A percentile compares a stretch with the other conserved stretches of the same genome.
These are phyloP conservation scores for Scedosporium dehoogii DNA, from an alignment of 2,329 filamentous ascomycete genomes.

Conservation along the genomic window DNA sequence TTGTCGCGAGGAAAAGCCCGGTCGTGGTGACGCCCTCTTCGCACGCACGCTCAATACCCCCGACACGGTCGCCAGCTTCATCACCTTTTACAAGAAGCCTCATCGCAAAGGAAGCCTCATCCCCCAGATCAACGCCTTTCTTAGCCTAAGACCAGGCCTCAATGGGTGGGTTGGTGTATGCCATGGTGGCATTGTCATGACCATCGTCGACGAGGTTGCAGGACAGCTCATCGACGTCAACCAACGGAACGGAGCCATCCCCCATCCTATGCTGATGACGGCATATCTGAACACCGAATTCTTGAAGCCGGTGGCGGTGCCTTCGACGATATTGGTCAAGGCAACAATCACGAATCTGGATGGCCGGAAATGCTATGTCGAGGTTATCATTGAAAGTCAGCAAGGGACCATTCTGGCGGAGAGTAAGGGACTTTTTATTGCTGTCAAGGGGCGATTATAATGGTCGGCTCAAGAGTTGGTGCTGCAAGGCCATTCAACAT, in stretches of 20 bases:
- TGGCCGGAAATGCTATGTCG: conserved; percentile 20
- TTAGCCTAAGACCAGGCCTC: conserved; percentile 22
- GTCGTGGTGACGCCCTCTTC: conserved; percentile 23
- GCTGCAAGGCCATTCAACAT: too few relatives aligned
- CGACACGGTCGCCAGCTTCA: conserved; percentile 21
- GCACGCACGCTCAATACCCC: conserved; percentile 19
- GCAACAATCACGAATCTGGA: conserved; percentile 21
- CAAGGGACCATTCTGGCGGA: conserved; percentile 10
- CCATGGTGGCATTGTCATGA: conserved; percentile 25
- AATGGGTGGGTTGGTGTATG: conserved; percentile 22
- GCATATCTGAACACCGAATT: conserved; percentile 24
- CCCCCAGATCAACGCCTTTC: conserved; percentile 19
- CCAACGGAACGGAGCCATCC: conserved; percentile 18
- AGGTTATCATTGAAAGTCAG: conserved; percentile 13
- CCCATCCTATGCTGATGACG: conserved; percentile 21
- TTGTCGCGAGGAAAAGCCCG: conserved; percentile 18
- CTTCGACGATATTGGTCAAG: conserved; percentile 19
- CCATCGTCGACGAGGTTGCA: conserved; percentile 27
- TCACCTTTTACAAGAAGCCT: conserved; percentile 22
- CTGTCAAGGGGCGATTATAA: neutral
- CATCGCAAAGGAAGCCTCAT: conserved; percentile 17
- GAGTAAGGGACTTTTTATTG: neutral
- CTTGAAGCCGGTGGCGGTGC: conserved; percentile 19
- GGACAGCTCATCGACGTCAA: conserved; percentile 27
- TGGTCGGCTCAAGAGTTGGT: too few relatives aligned